Base-by-base conservation (phyloP, 2,329 filamentous ascomycete species). In the Lecanicillium sp. region DNA sequence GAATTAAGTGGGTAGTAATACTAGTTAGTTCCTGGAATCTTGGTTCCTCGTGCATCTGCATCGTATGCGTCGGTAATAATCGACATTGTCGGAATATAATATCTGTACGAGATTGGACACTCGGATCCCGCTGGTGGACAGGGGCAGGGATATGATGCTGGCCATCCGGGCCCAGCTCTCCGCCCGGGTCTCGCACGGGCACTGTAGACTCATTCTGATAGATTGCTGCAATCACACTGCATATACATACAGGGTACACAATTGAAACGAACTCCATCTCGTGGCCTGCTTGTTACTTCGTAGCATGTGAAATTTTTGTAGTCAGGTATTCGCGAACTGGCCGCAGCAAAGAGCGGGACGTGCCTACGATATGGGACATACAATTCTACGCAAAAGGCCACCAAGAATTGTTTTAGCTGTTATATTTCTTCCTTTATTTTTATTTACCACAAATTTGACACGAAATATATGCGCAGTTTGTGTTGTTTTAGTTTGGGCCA, bases 101-200 rank as follows among this genome's bases (percentile, higher is more conserved):
- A n/a, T n/a, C n/a, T n/a, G 44, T 37, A 32, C 44, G 2, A 23
- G 19, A 23, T 47, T 40, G 10, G 44, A 20, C 8, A 40, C 6
- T 23, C 44, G 44, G 10, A 24, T 35, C 33, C 11, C 33, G 8
- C 26, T 27, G 4, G 36, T 47, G 6, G 36, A 20, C 36, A 41
- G 32, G 2, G 36, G 44, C 14, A 35, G 6, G 10, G 36, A 27
- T 19, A 35, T 11, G 23, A 35, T 41, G 14, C 36, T 36, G 10
- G 19, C 44, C 44, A 41, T 47, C 44, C 35, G 39, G 26, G 35
- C 35, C 23, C 32, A 40, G 23, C 44, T 41, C 36, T 39, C 35
- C 27, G 17, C 20, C 23, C 40, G 12, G 10, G 26, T 40, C 14
- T 27, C 26, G 44, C 27, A 40, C 14, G 36, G 36, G 10, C 44